Base-by-base conservation (phyloP, 2,329 filamentous ascomycete species). In the Dothiorella sarmentorum region DNA sequence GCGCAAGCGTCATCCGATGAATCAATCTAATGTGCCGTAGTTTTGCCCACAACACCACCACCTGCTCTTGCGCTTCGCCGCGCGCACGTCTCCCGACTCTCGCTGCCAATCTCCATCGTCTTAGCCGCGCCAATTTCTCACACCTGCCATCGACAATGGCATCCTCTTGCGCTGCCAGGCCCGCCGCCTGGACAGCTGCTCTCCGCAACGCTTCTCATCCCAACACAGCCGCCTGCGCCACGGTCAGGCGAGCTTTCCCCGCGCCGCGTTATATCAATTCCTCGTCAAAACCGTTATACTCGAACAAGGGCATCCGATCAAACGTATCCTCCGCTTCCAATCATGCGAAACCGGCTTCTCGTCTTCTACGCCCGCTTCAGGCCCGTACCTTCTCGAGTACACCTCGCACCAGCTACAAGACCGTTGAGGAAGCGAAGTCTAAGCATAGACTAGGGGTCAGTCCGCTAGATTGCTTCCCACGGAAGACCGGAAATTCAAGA, bases 371-470 rank as follows among this genome's bases (percentile, higher is more conserved):
- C 7, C 47, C 11, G 15, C 17, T n/a, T 10, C 55, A 47, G 6
- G 29, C 42, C 26, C 56, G 56, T 17, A 7, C 33, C 7, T 60
- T 60, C 33, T 56, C 58, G n/a, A 47, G 26, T 17, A 47, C 51
- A 4, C 47, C 51, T 7, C 42, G 58, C n/a, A 37, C 15, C 9
- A 27, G 35, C 24, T 60, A 60, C 55, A 61, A 61, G 47, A 61
- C 55, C 7, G 56, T 61, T 10, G 42, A 61, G 37, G 53, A 61
- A 49, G 56, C 59, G 11, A 61, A 55, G 40, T 61, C 59, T 20
- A 55, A 55, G 24, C 31, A 52, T 24, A 61, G 38, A 27, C n/a
- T 56, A 15, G 59, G 59, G 42, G 58, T 60, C 26, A 57, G 58
- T 60, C 38, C 5, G 13, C 7, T 18, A 7, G 7, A 20, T 17